Percentiles rank a stretch among this genome's conserved stretches.
These are phyloP conservation scores for Aspergillus piperis DNA, from an alignment of 2,329 filamentous ascomycete species.

Conservation along the genomic window DNA sequence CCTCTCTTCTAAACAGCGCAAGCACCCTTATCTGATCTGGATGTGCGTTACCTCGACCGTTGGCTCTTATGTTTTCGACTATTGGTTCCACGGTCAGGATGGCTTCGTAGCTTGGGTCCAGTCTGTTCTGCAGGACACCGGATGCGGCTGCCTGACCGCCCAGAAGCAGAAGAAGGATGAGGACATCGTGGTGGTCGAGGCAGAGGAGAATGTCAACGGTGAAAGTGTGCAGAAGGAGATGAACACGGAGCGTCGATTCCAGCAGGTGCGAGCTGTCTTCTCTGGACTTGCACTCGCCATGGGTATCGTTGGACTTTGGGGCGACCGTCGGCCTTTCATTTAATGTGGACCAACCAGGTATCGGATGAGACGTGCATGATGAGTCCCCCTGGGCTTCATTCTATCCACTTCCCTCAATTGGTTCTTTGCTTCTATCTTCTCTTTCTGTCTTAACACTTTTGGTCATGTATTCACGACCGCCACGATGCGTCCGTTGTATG, in stretches of 20 bases:
- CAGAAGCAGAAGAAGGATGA: slow-evolving; percentile 35
- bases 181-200: slow-evolving; percentile 40
- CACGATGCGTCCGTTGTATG: slow-evolving; percentile 1
- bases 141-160: slow-evolving; percentile 20
- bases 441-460: not conserved
- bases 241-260: slow-evolving; percentile 43
- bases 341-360: not conserved
- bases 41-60: slow-evolving; percentile 64
- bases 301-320: slow-evolving; percentile 53
- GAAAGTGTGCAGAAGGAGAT: slow-evolving; percentile 49
- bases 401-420: not conserved
- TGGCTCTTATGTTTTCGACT: slow-evolving; percentile 59
- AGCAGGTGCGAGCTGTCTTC: slow-evolving; percentile 41
- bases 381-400: not conserved
- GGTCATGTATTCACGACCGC: not conserved
- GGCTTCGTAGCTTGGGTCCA: slow-evolving; percentile 45
- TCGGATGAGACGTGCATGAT: not conserved
- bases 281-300: slow-evolving; percentile 47
- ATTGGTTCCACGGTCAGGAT: slow-evolving; percentile 69
- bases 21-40: slow-evolving; percentile 91
- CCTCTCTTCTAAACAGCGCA: slow-evolving; percentile 70
- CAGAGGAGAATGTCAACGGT: slow-evolving; percentile 47
- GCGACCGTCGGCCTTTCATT: slow-evolving; percentile 33
- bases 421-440: slow-evolving; percentile 2
- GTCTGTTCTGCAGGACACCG: slow-evolving; percentile 47